phyloP scores from a whole-genome alignment of 768 basidiomycete genomes.

The Russula sp. region DNA sequence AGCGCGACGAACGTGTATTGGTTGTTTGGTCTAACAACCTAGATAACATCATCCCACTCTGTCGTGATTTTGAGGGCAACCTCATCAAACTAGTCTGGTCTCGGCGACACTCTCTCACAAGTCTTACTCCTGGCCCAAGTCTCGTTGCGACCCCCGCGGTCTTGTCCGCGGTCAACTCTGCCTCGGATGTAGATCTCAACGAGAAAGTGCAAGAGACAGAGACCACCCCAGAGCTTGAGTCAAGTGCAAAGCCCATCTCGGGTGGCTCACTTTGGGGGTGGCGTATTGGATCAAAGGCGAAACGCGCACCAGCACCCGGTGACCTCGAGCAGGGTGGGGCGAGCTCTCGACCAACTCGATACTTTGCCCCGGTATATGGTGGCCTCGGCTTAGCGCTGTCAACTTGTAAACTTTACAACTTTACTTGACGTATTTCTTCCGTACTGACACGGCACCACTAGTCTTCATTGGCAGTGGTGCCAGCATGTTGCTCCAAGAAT shows the following conservation, averaged over 20 bases:
- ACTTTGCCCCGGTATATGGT: conserved; percentile 66
- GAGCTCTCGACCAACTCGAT: conserved; percentile 34
- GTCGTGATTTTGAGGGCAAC: conserved; percentile 63
- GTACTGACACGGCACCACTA: conserved; percentile 24
- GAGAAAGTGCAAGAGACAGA: conserved; percentile 34
- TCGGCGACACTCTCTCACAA: conserved; percentile 26
- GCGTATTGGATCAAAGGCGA: conserved; percentile 27
- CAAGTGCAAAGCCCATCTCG: conserved; percentile 8
- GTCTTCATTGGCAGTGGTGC: conserved; percentile 65
- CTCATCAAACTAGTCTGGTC: conserved; percentile 78
- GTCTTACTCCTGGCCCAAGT: conserved; percentile 13
- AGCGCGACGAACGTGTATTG: conserved; percentile 80
- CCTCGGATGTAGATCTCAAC: conserved; percentile 48
- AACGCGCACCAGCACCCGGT: conserved; percentile 12
- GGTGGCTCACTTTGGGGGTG: conserved; percentile 25
- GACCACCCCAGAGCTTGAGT: neutral
- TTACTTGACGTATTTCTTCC: neutral
- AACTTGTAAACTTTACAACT: conserved; percentile 37
- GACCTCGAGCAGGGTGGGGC: conserved; percentile 49
- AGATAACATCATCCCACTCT: conserved; percentile 70
- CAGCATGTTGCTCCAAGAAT: conserved; percentile 55
- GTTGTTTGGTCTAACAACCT: conserved; percentile 82
- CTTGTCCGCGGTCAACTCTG: conserved; percentile 40
- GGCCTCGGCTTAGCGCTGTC: conserved; percentile 63
- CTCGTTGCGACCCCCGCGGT: conserved; percentile 33